phyloP scores from a whole-genome alignment of 2,329 filamentous ascomycete species.

The Akanthomyces muscarius region DNA sequence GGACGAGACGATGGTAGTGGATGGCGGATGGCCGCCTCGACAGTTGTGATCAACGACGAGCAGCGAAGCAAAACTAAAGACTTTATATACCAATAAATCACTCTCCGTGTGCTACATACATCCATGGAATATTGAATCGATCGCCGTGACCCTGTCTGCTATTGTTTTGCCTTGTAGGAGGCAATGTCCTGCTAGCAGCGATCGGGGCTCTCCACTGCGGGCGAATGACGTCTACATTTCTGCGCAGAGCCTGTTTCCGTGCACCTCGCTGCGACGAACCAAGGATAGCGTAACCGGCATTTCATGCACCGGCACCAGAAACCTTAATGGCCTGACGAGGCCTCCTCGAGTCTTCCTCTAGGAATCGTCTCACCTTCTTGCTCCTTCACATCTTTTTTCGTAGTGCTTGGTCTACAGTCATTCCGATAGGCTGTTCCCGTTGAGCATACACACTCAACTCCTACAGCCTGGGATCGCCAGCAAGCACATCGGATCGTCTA shows the following conservation, averaged over 20 bases:
- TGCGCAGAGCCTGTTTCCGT: slow-evolving; percentile 1
- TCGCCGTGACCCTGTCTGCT: background rate
- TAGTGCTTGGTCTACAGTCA: too few relatives aligned
- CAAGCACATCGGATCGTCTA: background rate
- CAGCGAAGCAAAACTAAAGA: too few relatives aligned
- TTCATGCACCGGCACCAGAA: background rate
- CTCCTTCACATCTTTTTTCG: background rate
- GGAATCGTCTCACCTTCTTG: background rate
- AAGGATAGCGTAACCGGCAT: slow-evolving; percentile 6
- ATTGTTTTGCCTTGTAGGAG: background rate
- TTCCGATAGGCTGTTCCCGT: too few relatives aligned
- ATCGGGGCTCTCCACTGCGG: background rate
- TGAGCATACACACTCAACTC: too few relatives aligned
- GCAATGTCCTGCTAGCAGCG: background rate
- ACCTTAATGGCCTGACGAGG: background rate
- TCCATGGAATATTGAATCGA: too few relatives aligned
- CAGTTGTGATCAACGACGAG: too few relatives aligned
- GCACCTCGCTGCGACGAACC: background rate
- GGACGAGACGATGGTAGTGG: too few relatives aligned
- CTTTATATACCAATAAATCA: too few relatives aligned
- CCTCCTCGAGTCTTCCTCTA: background rate
- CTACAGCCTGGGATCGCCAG: too few relatives aligned
- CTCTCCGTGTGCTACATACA: too few relatives aligned
- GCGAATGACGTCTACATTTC: slow-evolving; percentile 14
- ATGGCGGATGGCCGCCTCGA: too few relatives aligned